Base-by-base conservation (phyloP, 2,329 filamentous ascomycete species). In the Talaromyces sp. region DNA sequence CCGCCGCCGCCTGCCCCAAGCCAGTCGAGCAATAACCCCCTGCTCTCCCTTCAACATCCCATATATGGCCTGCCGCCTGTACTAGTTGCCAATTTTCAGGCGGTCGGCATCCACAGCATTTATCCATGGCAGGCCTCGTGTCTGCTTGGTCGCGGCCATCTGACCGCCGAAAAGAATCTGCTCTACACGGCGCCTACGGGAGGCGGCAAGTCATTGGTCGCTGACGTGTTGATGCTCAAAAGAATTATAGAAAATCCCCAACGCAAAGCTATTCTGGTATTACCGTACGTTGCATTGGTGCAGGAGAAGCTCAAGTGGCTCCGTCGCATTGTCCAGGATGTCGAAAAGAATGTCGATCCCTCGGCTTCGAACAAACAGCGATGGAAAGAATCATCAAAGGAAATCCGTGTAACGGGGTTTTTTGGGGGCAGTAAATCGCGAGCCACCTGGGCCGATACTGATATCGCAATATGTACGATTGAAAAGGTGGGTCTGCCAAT, bases 101-200 rank as follows among this genome's bases (percentile, higher is more conserved):
- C 80, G 0, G 79, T 90, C 45, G 90, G 90, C n/a, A 89, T 93
- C 64, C 84, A 82, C 47, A 85, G 84, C 68, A 93, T 93, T 66
- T 93, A 93, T 70, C 88, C 89, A 2, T 93, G 90, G 90, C 90
- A 93, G 75, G 89, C 89, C 60, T 87, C 88, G 65, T 93, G 90
- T 71, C 81, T 93, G 8, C 80, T 89, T 62, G 87, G 87, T 0
- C 86, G 85, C 3, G 88, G 89, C 0, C 81, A 92, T 19, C 79
- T 93, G 13, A 75, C 79, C 6, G 90, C 90, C 16, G 81, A 85
- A 60, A 86, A 83, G 67, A 92, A 91, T 70, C 80, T 93, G 10
- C 88, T 93, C n/a, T 93, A 93, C 72, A 90, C 88, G 50, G 90
- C 90, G 8, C 90, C 90, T 0, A 93, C 90, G 0, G 90, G 90